phyloP scores from a whole-genome alignment of 768 basidiomycete genomes.

The Phylloporus sp. region DNA sequence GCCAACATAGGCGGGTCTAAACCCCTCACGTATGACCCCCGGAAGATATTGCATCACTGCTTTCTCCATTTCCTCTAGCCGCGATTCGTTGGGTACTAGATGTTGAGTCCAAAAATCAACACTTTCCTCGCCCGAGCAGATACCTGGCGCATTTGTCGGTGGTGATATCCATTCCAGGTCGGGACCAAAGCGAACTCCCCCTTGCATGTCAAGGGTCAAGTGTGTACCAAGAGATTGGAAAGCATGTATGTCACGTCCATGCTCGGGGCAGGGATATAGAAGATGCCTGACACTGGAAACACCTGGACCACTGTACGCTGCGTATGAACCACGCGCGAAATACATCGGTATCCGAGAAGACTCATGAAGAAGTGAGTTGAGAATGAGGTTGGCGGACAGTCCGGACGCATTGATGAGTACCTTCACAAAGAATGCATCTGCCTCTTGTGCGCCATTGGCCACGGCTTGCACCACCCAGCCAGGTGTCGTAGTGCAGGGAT shows the following conservation, averaged over 20 bases:
- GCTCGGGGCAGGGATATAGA: slow-evolving; percentile 88
- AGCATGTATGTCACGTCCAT: slow-evolving; percentile 50
- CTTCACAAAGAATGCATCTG: slow-evolving; percentile 67
- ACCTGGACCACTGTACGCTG: slow-evolving; percentile 81
- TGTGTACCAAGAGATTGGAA: slow-evolving; percentile 92
- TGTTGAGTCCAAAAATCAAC: slow-evolving; percentile 74
- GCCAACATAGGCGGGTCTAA: slow-evolving; percentile 81
- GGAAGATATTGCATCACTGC: slow-evolving; percentile 78
- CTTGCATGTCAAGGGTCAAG: slow-evolving; percentile 80
- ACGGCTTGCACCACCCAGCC: slow-evolving; percentile 90
- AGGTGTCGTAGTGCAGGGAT: slow-evolving; percentile 45
- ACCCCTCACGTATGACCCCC: slow-evolving; percentile 49
- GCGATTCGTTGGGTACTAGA: slow-evolving; percentile 60
- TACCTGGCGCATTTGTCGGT: slow-evolving; percentile 29
- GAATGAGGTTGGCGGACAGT: slow-evolving; percentile 63
- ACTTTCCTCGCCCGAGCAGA: slow-evolving; percentile 38
- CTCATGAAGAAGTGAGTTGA: slow-evolving; percentile 64
- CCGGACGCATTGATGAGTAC: slow-evolving; percentile 84
- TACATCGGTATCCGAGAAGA: slow-evolving; percentile 65
- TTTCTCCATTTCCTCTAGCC: slow-evolving; percentile 59
- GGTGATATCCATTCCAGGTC: slow-evolving; percentile 85
- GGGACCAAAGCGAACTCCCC: slow-evolving; percentile 87
- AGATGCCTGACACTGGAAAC: slow-evolving; percentile 63
- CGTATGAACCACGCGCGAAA: slow-evolving; percentile 83
- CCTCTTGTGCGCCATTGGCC: slow-evolving; percentile 45